Base-by-base conservation (phyloP, 2,329 filamentous ascomycete species). In the Aspergillus sp. region DNA sequence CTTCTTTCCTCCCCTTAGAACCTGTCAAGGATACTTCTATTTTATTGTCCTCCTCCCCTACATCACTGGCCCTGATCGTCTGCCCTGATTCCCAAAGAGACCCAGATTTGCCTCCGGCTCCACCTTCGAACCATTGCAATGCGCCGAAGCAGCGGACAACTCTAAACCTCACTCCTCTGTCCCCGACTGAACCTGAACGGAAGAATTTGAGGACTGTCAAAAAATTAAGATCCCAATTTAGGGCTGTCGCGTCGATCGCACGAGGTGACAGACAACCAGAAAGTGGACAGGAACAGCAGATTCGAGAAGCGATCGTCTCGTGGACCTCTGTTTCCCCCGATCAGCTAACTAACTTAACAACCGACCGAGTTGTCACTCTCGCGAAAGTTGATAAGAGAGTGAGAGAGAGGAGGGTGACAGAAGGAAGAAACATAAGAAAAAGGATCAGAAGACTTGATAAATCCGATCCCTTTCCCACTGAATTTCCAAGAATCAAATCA, bases 181-280 rank as follows among this genome's bases (percentile, higher is more conserved):
- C 51, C 21, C 32, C 50, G 44, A 57, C 50, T 42, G 58, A 63
- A 54, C 57, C 47, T 50, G 56, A 57, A 36, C 32, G 32, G 32
- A 55, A 41, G 53, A 55, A 58, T 38, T 23, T 49, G 30, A 21
- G 48, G 53, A 58, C 57, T 50, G 52, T 42, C 32, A 41, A 59
- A 44, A 44, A 44, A 23, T 2, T 56, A 53, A 49, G 53, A 58
- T 57, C 55, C 39, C 54, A 64, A 60, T 50, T 50, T 57, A 61
- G 56, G 54, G 58, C 55, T 57, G 48, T 62, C 44, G 50, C 49
- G 63, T 47, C 51, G 63, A 62, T 65, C 61, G 17, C 49, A 62
- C 48, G 57, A 63, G 21, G 51, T 44, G 41, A 27, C 23, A 50
- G 47, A 36, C 32, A 36, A 36, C 11, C 5, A 36, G 11, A 36